Conservation (phyloP, 352 stramenopile genomes). For the Phytophthora chlamydospora region DNA sequence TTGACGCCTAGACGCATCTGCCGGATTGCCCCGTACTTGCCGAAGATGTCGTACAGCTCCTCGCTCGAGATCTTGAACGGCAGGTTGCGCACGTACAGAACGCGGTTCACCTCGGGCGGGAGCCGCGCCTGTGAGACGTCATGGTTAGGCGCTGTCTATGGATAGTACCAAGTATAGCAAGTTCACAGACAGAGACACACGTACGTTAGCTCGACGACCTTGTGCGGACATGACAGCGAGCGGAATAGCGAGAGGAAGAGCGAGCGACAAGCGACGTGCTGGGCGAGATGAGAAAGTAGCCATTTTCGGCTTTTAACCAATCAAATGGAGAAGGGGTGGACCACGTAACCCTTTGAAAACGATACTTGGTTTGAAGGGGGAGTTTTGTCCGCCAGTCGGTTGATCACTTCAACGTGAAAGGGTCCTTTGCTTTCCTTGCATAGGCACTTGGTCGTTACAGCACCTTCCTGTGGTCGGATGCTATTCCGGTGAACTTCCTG, state of each 20-base stretch:
- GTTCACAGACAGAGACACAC: slow-evolving; percentile 10
- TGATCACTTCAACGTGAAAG: too few relatives aligned
- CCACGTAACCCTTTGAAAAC: neutral
- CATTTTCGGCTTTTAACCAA: too few relatives aligned
- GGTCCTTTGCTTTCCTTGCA: too few relatives aligned
- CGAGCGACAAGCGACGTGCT: too few relatives aligned
- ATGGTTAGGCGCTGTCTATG: neutral
- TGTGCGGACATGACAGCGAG: slow-evolving; percentile 62
- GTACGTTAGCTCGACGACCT: slow-evolving; percentile 68
- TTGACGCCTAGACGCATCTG: slow-evolving; percentile 95
- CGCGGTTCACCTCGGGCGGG: slow-evolving; percentile 98
- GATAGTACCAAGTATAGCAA: too few relatives aligned
- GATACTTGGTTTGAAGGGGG: too few relatives aligned
- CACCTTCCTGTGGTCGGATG: too few relatives aligned
- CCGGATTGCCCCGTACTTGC: slow-evolving; percentile 99
- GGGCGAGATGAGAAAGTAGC: too few relatives aligned
- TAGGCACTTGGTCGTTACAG: too few relatives aligned
- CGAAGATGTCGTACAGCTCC: slow-evolving; percentile 99
- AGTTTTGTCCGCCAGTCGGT: too few relatives aligned
- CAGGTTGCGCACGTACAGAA: slow-evolving; percentile 98
- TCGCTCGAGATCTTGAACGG: slow-evolving; percentile 99
- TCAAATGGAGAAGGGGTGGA: neutral
- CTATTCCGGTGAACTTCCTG: too few relatives aligned
- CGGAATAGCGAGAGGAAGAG: neutral
- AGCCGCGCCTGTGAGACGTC: slow-evolving; percentile 74